Conservation (phyloP, 805 yeast species). For the Hanseniaspora nectarophila region DNA sequence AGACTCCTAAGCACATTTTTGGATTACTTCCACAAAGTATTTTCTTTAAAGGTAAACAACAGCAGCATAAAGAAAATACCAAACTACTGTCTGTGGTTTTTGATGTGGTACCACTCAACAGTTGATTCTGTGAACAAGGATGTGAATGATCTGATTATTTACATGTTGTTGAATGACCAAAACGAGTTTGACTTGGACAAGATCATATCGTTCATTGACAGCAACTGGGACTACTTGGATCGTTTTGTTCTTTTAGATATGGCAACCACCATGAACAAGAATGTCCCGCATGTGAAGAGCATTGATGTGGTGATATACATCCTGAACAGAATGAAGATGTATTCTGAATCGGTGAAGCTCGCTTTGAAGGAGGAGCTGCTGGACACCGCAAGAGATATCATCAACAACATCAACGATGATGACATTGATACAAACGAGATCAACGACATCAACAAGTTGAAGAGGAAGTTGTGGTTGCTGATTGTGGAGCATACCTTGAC, state of each 20-base stretch:
- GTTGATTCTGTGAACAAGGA: slow-evolving; percentile 32
- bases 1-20: slow-evolving; percentile 66
- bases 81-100: slow-evolving; percentile 7
- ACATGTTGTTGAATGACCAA: slow-evolving; percentile 42
- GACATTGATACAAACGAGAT: slow-evolving; percentile 6
- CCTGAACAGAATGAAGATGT: slow-evolving; percentile 54
- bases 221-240: slow-evolving; percentile 36
- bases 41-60: slow-evolving; percentile 34
- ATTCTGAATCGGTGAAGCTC: slow-evolving; percentile 68
- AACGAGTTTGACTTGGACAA: slow-evolving; percentile 33
- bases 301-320: slow-evolving; percentile 59
- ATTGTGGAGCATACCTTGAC: slow-evolving; percentile 32
- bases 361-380: slow-evolving; percentile 53
- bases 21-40: slow-evolving; percentile 45
- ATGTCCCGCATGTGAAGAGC: slow-evolving; percentile 32
- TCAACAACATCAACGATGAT: slow-evolving; percentile 19
- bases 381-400: slow-evolving; percentile 47
- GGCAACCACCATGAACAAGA: slow-evolving; percentile 57
- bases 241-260: slow-evolving; percentile 63
- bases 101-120: slow-evolving; percentile 9
- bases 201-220: slow-evolving; percentile 41
- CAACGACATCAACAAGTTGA: slow-evolving; percentile 38
- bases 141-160: slow-evolving; percentile 59
- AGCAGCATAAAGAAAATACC: neutral
- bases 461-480: slow-evolving; percentile 64